Percentiles rank a stretch among this genome's conserved stretches.
Evolutionary conservation across 1,284 basidiomycete species (phyloP).

Genomic region (Sphaerobolus stellatus): DNA sequence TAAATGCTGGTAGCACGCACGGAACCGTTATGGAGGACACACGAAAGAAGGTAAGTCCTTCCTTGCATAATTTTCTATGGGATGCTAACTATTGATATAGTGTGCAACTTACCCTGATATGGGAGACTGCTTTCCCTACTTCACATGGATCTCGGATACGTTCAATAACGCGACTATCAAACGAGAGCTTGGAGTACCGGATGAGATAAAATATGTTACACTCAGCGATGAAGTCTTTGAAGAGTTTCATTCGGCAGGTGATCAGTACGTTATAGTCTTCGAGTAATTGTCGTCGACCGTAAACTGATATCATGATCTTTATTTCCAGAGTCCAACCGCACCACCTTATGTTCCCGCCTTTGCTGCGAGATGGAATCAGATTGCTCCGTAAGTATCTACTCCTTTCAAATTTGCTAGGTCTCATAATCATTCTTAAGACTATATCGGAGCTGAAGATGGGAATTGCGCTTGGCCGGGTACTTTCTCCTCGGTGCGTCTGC

Average conservation of each 20-base stretch:
- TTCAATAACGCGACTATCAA: slow-evolving; percentile 23
- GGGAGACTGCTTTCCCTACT: slow-evolving; percentile 21
- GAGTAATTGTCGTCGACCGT: not conserved
- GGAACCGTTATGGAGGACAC: slow-evolving; percentile 5
- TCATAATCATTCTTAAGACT: slow-evolving; percentile 20
- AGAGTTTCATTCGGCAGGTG: slow-evolving; percentile 26
- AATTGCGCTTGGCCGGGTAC: slow-evolving; percentile 33
- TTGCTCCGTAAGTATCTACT: slow-evolving; percentile 26
- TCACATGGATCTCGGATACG: slow-evolving; percentile 22
- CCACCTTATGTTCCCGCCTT: slow-evolving; percentile 27
- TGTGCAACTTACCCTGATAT: not conserved
- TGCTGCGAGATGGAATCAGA: slow-evolving; percentile 29
- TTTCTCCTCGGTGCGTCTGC: slow-evolving; percentile 20
- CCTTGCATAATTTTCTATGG: not conserved
- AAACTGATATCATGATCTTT: too few species aligned
- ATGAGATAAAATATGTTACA: slow-evolving; percentile 11
- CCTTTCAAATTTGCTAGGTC: too few species aligned
- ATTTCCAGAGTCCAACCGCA: slow-evolving; percentile 24
- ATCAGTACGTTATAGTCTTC: slow-evolving; percentile 24
- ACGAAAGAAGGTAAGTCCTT: slow-evolving; percentile 1
- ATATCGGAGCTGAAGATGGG: slow-evolving; percentile 30
- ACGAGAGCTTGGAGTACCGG: slow-evolving; percentile 25
- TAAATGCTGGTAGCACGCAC: not conserved
- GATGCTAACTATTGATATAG: too few species aligned
- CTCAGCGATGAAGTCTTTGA: slow-evolving; percentile 18